Evolutionary conservation across 306 rosid species (phyloP).

Genomic region (Trifolium pratense): DNA sequence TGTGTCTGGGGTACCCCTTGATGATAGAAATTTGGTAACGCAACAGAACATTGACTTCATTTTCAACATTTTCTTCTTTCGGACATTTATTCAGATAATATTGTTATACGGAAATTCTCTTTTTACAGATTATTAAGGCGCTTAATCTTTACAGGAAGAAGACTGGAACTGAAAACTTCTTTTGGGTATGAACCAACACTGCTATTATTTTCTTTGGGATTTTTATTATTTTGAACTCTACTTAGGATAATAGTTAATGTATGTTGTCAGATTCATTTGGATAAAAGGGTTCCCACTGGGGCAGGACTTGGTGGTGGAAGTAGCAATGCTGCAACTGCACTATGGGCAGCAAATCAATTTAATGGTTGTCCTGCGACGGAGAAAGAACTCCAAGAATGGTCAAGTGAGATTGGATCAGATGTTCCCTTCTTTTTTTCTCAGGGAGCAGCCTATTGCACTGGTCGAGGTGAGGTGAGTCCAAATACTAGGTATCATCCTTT

Average conservation of each 20-base stretch:
- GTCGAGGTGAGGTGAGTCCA: constrained; percentile 93
- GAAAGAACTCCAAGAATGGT: constrained; percentile 96
- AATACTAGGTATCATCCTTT: constrained; percentile 38
- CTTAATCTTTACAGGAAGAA: constrained; percentile 94
- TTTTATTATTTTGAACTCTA: constrained; percentile 3
- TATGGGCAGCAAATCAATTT: constrained; percentile 98
- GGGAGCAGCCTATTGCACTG: constrained; percentile 96
- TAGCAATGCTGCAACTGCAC: constrained; percentile 96
- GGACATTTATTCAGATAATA: constrained; percentile 18
- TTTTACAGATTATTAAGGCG: constrained; percentile 87
- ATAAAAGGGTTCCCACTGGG: constrained; percentile 91
- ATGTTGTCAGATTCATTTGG: constrained; percentile 83
- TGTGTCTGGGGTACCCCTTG: constrained; percentile 92
- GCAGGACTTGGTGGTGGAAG: constrained; percentile 99
- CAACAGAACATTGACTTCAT: constrained; percentile 13
- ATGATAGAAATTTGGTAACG: constrained; percentile 84
- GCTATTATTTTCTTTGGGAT: background rate
- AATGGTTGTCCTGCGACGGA: constrained; percentile 77
- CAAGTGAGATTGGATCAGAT: constrained; percentile 97
- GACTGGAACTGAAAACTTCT: constrained; percentile 76
- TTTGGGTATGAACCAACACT: constrained; percentile 71
- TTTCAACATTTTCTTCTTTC: constrained; percentile 6
- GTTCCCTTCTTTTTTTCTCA: constrained; percentile 94
- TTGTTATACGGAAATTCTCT: constrained; percentile 25
- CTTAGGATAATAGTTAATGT: constrained; percentile 9